Evolutionary conservation across 164 flowering plant species (phyloP).

Genomic region (Vitis cinerea): DNA sequence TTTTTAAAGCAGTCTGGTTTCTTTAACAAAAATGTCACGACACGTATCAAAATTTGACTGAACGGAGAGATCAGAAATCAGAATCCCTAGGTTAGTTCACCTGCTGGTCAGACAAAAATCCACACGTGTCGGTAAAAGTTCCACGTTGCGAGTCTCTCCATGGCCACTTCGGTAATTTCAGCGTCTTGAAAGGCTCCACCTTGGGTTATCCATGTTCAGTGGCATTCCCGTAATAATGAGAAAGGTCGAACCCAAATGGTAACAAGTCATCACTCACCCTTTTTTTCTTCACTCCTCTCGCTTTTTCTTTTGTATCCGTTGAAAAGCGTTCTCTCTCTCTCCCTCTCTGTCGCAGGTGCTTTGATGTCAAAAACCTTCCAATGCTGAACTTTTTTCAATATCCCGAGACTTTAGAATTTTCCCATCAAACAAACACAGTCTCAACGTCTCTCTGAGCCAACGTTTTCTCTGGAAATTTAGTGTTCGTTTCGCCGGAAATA

Average conservation of each 20-base stretch:
- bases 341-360: neutral
- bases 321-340: constrained; percentile 1
- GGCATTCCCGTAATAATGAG: constrained; percentile 17
- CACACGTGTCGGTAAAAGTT: no score
- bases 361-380: neutral
- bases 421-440: constrained; percentile 9
- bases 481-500: constrained; percentile 18
- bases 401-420: neutral
- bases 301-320: constrained; percentile 19
- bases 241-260: constrained; percentile 3
- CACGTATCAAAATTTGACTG: no score
- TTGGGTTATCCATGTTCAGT: constrained; percentile 2
- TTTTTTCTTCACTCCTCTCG: neutral
- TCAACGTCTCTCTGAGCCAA: constrained; percentile 1
- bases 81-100: no score
- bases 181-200: neutral
- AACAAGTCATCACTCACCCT: neutral
- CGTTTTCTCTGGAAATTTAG: neutral
- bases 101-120: no score
- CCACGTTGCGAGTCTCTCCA: neutral
- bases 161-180: neutral
- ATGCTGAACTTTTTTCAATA: neutral
- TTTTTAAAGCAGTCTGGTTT: no score
- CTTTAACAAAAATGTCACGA: no score
- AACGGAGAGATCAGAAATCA: no score